A percentile compares a stretch with the other conserved stretches of the same genome.
These are phyloP conservation scores for Asclepias syriaca DNA, from an alignment of 257 asterid species.

Conservation along the genomic window DNA sequence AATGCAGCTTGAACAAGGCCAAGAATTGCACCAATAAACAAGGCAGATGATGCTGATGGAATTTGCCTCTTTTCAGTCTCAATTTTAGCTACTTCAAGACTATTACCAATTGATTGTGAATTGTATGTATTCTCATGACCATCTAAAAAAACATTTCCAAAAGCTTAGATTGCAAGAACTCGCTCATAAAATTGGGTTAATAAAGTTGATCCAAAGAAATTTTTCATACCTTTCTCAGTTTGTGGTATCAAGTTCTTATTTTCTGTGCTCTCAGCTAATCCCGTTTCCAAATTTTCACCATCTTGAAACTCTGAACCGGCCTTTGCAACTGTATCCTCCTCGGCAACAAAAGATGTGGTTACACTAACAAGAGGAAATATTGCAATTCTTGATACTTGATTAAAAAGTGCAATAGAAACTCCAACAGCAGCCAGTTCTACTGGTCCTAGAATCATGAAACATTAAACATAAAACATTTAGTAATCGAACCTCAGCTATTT, in stretches of 20 bases:
- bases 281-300: constrained; percentile 25
- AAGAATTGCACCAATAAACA: constrained; percentile 56
- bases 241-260: constrained; percentile 37
- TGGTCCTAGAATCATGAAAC: constrained; percentile 37
- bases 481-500: neutral
- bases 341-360: constrained; percentile 86
- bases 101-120: constrained; percentile 11
- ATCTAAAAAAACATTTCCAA: neutral
- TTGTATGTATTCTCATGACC: constrained; percentile 21
- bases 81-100: constrained; percentile 30
- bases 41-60: constrained; percentile 72
- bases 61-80: constrained; percentile 44
- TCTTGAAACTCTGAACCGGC: constrained; percentile 18
- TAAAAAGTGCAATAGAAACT: constrained; percentile 71
- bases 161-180: neutral
- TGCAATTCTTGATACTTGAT: constrained; percentile 74
- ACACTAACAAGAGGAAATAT: constrained; percentile 83
- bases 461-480: neutral
- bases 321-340: constrained; percentile 52
- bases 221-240: constrained; percentile 28
- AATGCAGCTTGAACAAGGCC: constrained; percentile 59
- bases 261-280: constrained; percentile 31
- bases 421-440: constrained; percentile 84
- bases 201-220: neutral
- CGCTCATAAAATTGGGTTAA: neutral